Evolutionary conservation across 257 asterid species (phyloP).

Genomic region (Capsicum chinense): DNA sequence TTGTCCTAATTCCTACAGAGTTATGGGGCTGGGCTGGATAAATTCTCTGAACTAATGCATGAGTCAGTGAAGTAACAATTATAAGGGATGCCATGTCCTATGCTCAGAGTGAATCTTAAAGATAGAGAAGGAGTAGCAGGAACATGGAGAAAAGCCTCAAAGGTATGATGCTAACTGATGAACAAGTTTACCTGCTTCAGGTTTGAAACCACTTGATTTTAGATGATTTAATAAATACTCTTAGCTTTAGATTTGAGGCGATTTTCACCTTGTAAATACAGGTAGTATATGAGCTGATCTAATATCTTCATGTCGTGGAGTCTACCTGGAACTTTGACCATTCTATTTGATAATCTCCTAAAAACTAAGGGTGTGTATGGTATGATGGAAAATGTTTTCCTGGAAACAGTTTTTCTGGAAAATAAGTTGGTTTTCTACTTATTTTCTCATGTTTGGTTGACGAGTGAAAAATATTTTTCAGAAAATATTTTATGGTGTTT

Average conservation of each 20-base stretch:
- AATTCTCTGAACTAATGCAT: slow-evolving; percentile 7
- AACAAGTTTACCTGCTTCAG: slow-evolving; percentile 18
- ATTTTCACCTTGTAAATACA: neutral
- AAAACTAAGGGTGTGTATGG: neutral
- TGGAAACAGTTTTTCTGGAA: too few species aligned
- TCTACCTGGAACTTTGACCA: slow-evolving; percentile 9
- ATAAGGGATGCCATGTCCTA: neutral
- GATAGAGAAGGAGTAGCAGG: neutral
- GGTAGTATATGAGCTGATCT: slow-evolving; percentile 13
- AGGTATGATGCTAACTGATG: neutral
- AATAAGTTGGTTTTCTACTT: too few species aligned
- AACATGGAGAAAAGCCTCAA: slow-evolving; percentile 15
- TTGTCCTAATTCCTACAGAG: neutral
- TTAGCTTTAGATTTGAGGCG: neutral
- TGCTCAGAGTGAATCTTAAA: slow-evolving; percentile 4
- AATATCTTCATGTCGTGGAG: slow-evolving; percentile 6
- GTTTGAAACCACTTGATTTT: slow-evolving; percentile 21
- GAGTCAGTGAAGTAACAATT: slow-evolving; percentile 21
- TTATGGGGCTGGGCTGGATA: neutral
- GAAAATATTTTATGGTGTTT: too few species aligned
- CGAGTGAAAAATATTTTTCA: too few species aligned
- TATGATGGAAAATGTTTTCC: too few species aligned
- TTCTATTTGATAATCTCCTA: slow-evolving; percentile 3
- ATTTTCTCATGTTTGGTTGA: too few species aligned
- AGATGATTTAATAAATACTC: neutral